These are phyloP conservation scores for Cymodocea nodosa DNA, from an alignment of 116 monocot genomes.

Conservation along the genomic window DNA sequence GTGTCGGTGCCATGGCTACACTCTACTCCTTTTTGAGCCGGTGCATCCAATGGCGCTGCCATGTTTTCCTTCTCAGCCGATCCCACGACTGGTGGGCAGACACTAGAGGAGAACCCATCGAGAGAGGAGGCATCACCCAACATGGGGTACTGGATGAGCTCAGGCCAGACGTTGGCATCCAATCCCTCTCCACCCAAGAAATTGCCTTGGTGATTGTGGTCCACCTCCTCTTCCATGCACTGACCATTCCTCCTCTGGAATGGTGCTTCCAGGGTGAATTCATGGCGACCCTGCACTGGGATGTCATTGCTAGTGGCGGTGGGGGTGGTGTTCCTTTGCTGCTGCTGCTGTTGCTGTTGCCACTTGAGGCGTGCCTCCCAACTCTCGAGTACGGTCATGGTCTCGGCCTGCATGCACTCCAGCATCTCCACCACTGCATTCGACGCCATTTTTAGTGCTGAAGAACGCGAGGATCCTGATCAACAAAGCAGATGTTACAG, in stretches of 20 bases:
- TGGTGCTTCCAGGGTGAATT: not conserved
- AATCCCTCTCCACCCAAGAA: not conserved
- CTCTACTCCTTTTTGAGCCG: not conserved
- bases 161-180: not conserved
- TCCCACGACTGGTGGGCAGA: not conserved
- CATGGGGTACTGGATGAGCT: not conserved
- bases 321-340: not conserved
- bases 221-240: not conserved
- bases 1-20: not conserved
- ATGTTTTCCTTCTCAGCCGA: not conserved
- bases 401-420: not conserved
- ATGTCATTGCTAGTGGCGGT: not conserved
- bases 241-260: not conserved
- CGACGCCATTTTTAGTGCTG: constrained; percentile 2
- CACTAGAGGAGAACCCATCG: not conserved
- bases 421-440: constrained; percentile 8
- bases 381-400: not conserved
- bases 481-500: not conserved
- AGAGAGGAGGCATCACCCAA: not conserved
- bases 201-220: not conserved
- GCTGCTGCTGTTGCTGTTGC: not conserved
- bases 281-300: not conserved
- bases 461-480: not conserved
- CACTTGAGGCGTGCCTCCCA: not conserved
- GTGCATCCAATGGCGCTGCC: not conserved